Conservation (phyloP, 441 rosid species). For the Populus hybrid region DNA sequence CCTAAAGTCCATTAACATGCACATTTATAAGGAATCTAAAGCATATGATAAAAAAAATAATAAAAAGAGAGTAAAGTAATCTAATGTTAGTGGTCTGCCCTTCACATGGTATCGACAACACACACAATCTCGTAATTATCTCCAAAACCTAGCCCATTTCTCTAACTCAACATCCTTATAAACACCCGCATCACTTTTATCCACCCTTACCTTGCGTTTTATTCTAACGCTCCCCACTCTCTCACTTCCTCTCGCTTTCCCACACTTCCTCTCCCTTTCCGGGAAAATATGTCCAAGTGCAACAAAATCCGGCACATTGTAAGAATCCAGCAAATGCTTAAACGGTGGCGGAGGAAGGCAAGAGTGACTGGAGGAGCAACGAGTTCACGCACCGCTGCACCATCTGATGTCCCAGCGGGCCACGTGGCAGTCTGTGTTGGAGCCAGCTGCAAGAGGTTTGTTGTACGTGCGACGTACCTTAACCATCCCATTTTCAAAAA, state of each 20-base stretch:
- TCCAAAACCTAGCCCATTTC: constrained; percentile 16
- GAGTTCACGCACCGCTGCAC: constrained; percentile 10
- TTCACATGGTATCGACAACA: constrained; percentile 28
- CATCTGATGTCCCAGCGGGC: constrained; percentile 69
- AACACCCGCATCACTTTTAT: neutral
- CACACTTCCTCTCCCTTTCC: constrained; percentile 17
- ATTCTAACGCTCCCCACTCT: too few species aligned
- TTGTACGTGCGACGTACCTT: constrained; percentile 77
- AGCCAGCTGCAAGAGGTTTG: constrained; percentile 49
- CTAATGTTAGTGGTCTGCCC: neutral
- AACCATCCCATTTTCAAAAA: constrained; percentile 73
- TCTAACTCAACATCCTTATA: neutral
- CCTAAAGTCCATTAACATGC: too few species aligned
- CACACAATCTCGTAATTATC: constrained; percentile 39
- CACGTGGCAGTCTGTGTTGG: constrained; percentile 74
- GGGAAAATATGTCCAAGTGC: constrained; percentile 29
- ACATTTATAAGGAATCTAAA: too few species aligned
- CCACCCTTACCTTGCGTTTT: neutral
- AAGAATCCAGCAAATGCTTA: constrained; percentile 68
- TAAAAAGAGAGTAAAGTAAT: neutral
- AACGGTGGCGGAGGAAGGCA: constrained; percentile 70
- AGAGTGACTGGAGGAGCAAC: constrained; percentile 18
- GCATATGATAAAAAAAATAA: too few species aligned
- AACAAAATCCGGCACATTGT: constrained; percentile 69
- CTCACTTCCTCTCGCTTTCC: neutral